Percentiles rank a stretch among this genome's conserved stretches.
These are phyloP conservation scores for Paraphoma sp. DNA, from an alignment of 2,329 filamentous ascomycete species.

Conservation along the genomic window DNA sequence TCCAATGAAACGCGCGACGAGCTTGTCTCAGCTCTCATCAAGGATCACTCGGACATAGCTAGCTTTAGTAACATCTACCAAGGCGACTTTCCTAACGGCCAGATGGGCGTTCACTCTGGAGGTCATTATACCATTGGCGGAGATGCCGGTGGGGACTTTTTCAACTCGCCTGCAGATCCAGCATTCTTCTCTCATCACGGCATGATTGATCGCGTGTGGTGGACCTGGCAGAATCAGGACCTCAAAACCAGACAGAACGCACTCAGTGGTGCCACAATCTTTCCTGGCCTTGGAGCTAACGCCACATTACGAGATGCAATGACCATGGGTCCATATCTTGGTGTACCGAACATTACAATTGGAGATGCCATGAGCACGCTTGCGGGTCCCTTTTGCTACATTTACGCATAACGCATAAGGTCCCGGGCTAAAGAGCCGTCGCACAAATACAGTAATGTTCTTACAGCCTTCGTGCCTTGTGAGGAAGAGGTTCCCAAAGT, in stretches of 20 bases:
- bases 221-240: slow-evolving; percentile 59
- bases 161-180: slow-evolving; percentile 54
- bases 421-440: too few relatives aligned
- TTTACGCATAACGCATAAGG: slow-evolving; percentile 38
- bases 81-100: slow-evolving; percentile 41
- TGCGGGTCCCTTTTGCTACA: slow-evolving; percentile 53
- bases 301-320: slow-evolving; percentile 51
- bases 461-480: background rate
- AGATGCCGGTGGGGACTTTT: slow-evolving; percentile 46
- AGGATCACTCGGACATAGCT: slow-evolving; percentile 29
- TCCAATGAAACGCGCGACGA: slow-evolving; percentile 31
- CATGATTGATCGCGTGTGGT: slow-evolving; percentile 57
- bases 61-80: slow-evolving; percentile 48
- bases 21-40: slow-evolving; percentile 31
- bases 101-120: slow-evolving; percentile 52
- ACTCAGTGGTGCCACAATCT: slow-evolving; percentile 39
- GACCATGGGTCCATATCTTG: slow-evolving; percentile 10
- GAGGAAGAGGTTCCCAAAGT: background rate
- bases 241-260: slow-evolving; percentile 42
- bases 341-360: slow-evolving; percentile 34
- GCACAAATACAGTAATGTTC: too few relatives aligned
- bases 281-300: slow-evolving; percentile 16
- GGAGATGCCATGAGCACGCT: slow-evolving; percentile 50
- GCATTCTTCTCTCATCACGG: slow-evolving; percentile 50
- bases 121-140: slow-evolving; percentile 53